Evolutionary conservation across 345 rosid species (phyloP), one percentile per base, ranked within the genome.

Genomic region (Brassica cretica): DNA sequence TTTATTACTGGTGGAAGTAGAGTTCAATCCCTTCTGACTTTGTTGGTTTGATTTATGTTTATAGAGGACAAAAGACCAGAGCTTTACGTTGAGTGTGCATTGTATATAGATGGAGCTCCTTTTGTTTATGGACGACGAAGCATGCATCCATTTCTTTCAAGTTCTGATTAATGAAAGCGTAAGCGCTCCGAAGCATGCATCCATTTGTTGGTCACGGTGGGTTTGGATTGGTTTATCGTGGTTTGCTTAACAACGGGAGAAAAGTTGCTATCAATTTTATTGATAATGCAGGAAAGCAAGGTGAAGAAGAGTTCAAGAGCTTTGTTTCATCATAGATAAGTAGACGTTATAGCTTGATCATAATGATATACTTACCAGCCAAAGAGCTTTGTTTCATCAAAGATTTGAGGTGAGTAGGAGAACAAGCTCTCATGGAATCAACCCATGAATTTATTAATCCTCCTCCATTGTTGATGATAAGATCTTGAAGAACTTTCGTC

Each of bases 151-250:
- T 74, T 95, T 95, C 84, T 93, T 93, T 85, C 99, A 95, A 84
- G 99, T 92, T 87, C 89, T 95, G 64, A 95, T 95, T 10, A 95
- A 93, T 46, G 99, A 95, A 84, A 95, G 99, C 46, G 98, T 95
- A 15, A 95, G 97, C 61, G 99, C 98, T 19, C 21, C 21, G 21
- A 19, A 19, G 21, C 21, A 19, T 19, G 21, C 21, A 19, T 19
- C 21, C 21, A 19, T 1, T 21, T 21, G 92, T 91, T 64, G 98
- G 98, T n/a, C 89, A 89, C 4, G 97, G 98, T 76, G 93, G 89
- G 11, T 93, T 93, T 25, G 98, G 98, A 2, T 79, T 78, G 14
- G 98, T 93, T 3, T 91, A 88, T 61, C 83, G 87, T 16, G 97
- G 97, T 14, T 89, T 85, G 63, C 89, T 93, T 70, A 74, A 37